These are phyloP conservation scores for Daldinia decipiens DNA, from an alignment of 495 filamentous ascomycete genomes.

Conservation along the genomic window DNA sequence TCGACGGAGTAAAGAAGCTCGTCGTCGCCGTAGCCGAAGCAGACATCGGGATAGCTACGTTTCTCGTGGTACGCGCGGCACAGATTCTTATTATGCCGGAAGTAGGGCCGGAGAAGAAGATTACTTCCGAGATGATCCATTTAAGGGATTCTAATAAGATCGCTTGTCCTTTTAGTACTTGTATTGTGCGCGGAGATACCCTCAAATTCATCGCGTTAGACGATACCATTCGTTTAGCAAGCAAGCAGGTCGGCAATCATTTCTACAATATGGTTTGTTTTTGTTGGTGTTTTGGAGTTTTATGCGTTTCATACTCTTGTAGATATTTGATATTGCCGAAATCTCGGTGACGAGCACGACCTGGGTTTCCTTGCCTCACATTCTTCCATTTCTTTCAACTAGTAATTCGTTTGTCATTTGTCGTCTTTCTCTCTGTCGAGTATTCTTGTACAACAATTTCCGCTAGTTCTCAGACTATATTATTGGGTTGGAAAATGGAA, in stretches of 20 bases:
- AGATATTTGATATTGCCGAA: slow-evolving; percentile 30
- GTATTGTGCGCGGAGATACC: slow-evolving; percentile 32
- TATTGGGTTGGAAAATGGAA: slow-evolving; percentile 15
- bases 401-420: slow-evolving; percentile 13
- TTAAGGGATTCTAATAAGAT: slow-evolving; percentile 56
- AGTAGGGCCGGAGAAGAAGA: slow-evolving; percentile 55
- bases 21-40: slow-evolving; percentile 61
- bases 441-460: slow-evolving; percentile 42
- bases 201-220: slow-evolving; percentile 24
- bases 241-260: slow-evolving; percentile 6
- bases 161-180: slow-evolving; percentile 12
- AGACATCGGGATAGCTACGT: slow-evolving; percentile 60
- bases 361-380: slow-evolving; percentile 28
- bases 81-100: slow-evolving; percentile 51
- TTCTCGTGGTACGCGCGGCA: slow-evolving; percentile 57
- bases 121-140: slow-evolving; percentile 59
- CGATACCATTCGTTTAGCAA: slow-evolving; percentile 24
- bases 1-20: slow-evolving; percentile 60
- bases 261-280: slow-evolving; percentile 1
- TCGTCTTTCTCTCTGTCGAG: slow-evolving; percentile 23
- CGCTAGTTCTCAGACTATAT: slow-evolving; percentile 20
- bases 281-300: slow-evolving; percentile 36
- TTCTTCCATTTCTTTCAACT: slow-evolving; percentile 12
- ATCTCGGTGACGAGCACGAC: slow-evolving; percentile 39
- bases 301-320: slow-evolving; percentile 11